Conservation (phyloP, 1,284 basidiomycete species). For the Irpex rosettiformis region DNA sequence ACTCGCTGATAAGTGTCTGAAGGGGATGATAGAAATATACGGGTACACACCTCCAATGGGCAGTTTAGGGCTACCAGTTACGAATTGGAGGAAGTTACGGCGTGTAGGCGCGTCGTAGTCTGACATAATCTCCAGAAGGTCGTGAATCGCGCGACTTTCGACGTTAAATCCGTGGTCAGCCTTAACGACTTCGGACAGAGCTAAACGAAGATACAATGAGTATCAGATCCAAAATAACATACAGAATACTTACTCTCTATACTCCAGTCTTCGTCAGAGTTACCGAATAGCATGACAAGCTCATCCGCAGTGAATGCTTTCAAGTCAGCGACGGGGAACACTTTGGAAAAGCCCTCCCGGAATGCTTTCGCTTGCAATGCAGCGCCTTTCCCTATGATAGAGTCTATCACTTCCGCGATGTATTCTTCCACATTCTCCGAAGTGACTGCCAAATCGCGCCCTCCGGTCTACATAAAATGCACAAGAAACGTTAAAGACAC, state of each 20-base stretch:
- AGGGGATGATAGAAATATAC: too few species aligned
- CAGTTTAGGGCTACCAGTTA: slow-evolving; percentile 92
- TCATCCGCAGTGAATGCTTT: slow-evolving; percentile 94
- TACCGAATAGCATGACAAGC: slow-evolving; percentile 90
- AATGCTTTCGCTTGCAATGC: slow-evolving; percentile 80
- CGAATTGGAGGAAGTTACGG: slow-evolving; percentile 93
- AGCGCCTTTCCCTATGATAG: slow-evolving; percentile 77
- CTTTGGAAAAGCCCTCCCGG: slow-evolving; percentile 87
- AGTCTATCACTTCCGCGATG: slow-evolving; percentile 75
- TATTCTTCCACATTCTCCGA: slow-evolving; percentile 89
- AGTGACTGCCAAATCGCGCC: slow-evolving; percentile 77
- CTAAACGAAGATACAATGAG: too few species aligned
- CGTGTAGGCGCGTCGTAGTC: slow-evolving; percentile 72
- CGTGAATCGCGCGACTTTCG: slow-evolving; percentile 87
- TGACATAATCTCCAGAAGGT: slow-evolving; percentile 86
- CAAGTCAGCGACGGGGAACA: slow-evolving; percentile 90
- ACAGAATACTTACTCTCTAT: slow-evolving; percentile 65
- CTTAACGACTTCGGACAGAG: slow-evolving; percentile 88
- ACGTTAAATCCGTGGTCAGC: slow-evolving; percentile 98
- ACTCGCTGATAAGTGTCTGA: not conserved
- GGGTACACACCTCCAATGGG: slow-evolving; percentile 80
- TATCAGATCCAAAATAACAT: too few species aligned
- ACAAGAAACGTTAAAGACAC: slow-evolving; percentile 6
- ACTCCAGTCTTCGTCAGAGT: slow-evolving; percentile 94
- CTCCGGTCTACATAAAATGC: slow-evolving; percentile 54